Evolutionary conservation across 495 filamentous ascomycete genomes (phyloP).

Genomic region (Glutinoglossum americanum): DNA sequence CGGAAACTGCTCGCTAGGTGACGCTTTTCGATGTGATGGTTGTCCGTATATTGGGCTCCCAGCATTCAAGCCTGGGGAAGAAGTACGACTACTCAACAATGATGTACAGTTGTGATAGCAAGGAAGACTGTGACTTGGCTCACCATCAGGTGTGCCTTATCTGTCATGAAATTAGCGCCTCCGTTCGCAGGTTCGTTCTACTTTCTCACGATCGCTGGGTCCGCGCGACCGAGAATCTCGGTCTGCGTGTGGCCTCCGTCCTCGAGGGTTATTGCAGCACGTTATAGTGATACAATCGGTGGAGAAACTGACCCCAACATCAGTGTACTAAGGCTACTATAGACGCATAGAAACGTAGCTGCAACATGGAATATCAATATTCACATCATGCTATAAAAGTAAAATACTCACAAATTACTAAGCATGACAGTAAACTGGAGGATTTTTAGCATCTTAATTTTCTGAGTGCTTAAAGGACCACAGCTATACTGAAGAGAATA

Average conservation of each 20-base stretch:
- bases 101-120: slow-evolving; percentile 54
- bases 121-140: not conserved
- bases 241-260: not conserved
- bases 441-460: too few species aligned
- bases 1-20: slow-evolving; percentile 78
- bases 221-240: too few species aligned
- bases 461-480: too few species aligned
- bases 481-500: too few species aligned
- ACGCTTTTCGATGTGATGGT: slow-evolving; percentile 62
- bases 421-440: too few species aligned
- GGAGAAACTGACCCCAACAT: not conserved
- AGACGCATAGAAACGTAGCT: not conserved
- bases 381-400: too few species aligned
- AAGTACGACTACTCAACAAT: slow-evolving; percentile 70
- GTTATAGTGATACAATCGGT: not conserved
- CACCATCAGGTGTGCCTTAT: not conserved
- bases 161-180: not conserved
- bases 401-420: too few species aligned
- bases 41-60: slow-evolving; percentile 90
- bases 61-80: slow-evolving; percentile 89
- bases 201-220: too few species aligned
- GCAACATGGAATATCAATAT: not conserved
- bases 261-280: not conserved
- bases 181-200: not conserved
- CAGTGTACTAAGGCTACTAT: not conserved